phyloP scores from a whole-genome alignment of 768 basidiomycete genomes.

The Suillus sp. region DNA sequence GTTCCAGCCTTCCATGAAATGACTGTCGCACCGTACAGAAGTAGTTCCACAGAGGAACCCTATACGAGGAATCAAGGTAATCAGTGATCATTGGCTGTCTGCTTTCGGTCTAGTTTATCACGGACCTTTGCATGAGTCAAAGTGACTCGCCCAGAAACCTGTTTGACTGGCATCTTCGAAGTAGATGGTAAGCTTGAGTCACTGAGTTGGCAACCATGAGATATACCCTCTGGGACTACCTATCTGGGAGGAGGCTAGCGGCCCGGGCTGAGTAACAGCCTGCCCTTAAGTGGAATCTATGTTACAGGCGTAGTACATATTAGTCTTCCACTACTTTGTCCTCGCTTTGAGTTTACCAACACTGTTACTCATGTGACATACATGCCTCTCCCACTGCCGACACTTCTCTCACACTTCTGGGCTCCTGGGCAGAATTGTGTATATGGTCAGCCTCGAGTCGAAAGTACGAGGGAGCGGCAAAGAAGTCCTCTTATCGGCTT shows the following conservation, averaged over 20 bases:
- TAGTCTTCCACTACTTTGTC: neutral
- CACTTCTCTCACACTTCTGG: conserved; percentile 4
- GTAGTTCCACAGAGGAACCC: conserved; percentile 67
- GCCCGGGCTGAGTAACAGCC: conserved; percentile 6
- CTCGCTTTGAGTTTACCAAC: neutral
- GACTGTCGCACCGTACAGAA: conserved; percentile 85
- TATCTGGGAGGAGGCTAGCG: neutral
- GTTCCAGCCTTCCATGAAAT: conserved; percentile 78
- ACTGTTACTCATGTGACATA: neutral
- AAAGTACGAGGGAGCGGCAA: conserved; percentile 14
- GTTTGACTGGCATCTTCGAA: conserved; percentile 58
- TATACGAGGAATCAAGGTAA: conserved; percentile 27
- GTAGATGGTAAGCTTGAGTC: conserved; percentile 1
- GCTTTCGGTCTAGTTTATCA: neutral
- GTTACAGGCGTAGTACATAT: too few species aligned
- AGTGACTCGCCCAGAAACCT: conserved; percentile 43
- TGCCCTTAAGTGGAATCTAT: conserved; percentile 2
- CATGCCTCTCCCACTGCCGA: neutral
- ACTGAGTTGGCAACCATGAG: conserved; percentile 9
- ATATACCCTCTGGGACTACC: neutral
- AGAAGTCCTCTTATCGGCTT: conserved; percentile 12
- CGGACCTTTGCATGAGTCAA: conserved; percentile 67
- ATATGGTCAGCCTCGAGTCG: conserved; percentile 10
- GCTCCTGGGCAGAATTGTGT: neutral
- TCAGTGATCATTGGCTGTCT: conserved; percentile 5